Conservation (phyloP, 129 eudicot species). For the Chrysanthemum makinoi region DNA sequence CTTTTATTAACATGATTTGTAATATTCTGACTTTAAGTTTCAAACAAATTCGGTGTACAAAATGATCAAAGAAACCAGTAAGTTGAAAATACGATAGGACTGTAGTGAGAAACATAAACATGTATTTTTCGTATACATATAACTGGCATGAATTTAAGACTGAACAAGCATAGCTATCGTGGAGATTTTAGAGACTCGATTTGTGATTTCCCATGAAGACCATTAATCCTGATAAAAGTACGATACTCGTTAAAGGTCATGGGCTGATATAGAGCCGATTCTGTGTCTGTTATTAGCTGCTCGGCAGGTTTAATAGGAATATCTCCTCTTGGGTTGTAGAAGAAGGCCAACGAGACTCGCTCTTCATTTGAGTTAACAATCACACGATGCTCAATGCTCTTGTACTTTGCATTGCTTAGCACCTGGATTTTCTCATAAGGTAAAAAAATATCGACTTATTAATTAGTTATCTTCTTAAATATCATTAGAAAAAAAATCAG, state of each 20-base stretch:
- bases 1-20: too few relatives aligned
- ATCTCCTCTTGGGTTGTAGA: constrained; percentile 70
- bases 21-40: too few relatives aligned
- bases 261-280: constrained; percentile 42
- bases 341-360: constrained; percentile 63
- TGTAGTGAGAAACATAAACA: background rate
- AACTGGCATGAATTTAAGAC: background rate
- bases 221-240: constrained; percentile 48
- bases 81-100: background rate
- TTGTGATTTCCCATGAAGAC: constrained; percentile 62
- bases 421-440: constrained; percentile 29
- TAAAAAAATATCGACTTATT: too few relatives aligned
- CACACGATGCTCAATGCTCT: constrained; percentile 75
- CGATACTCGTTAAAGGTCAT: constrained; percentile 59
- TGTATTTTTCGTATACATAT: background rate
- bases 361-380: constrained; percentile 52
- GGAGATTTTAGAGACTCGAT: constrained; percentile 55
- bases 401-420: constrained; percentile 59
- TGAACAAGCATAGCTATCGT: constrained; percentile 19
- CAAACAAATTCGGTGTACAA: too few relatives aligned
- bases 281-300: constrained; percentile 38
- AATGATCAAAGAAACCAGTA: too few relatives aligned
- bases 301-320: constrained; percentile 49
- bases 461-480: too few relatives aligned
- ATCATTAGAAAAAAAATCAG: too few relatives aligned